Percentiles rank a stretch among this genome's conserved stretches.
phyloP scores from a whole-genome alignment of 306 rosid genomes.

The Bauhinia variegata region DNA sequence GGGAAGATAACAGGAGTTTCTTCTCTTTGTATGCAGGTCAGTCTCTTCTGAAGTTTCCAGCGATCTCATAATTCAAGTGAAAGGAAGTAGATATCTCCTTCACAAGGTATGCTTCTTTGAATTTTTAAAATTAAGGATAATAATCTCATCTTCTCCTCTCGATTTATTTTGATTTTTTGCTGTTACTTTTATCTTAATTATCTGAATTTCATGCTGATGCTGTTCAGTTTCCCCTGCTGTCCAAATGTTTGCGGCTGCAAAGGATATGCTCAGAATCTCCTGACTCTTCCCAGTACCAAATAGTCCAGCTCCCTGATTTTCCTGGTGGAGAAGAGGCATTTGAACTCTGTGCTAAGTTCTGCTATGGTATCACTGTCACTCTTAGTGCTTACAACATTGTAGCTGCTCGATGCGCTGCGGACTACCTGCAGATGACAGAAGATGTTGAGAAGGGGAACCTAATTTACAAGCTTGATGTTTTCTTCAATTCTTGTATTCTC shows the following conservation, averaged over 20 bases:
- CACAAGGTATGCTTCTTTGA: conserved; percentile 70
- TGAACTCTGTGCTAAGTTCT: conserved; percentile 92
- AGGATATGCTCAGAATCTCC: conserved; percentile 75
- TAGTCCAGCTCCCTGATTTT: conserved; percentile 84
- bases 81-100: conserved; percentile 84
- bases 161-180: background rate
- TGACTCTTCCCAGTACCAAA: conserved; percentile 69
- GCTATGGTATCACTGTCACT: conserved; percentile 89
- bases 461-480: conserved; percentile 79
- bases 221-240: conserved; percentile 89
- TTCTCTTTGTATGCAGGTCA: conserved; percentile 61
- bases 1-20: background rate
- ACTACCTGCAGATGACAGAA: conserved; percentile 91
- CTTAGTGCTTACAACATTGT: conserved; percentile 95
- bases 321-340: conserved; percentile 88
- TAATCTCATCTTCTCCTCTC: background rate
- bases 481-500: conserved; percentile 88
- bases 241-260: conserved; percentile 83
- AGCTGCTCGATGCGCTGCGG: conserved; percentile 81
- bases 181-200: conserved; percentile 5
- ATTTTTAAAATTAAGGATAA: conserved; percentile 1
- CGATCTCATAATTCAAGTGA: conserved; percentile 90
- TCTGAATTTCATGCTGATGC: conserved; percentile 41
- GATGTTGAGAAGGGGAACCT: conserved; percentile 95
- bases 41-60: conserved; percentile 94